Conservation (phyloP, 2,329 filamentous ascomycete species). For the Elsinoe ampelina region DNA sequence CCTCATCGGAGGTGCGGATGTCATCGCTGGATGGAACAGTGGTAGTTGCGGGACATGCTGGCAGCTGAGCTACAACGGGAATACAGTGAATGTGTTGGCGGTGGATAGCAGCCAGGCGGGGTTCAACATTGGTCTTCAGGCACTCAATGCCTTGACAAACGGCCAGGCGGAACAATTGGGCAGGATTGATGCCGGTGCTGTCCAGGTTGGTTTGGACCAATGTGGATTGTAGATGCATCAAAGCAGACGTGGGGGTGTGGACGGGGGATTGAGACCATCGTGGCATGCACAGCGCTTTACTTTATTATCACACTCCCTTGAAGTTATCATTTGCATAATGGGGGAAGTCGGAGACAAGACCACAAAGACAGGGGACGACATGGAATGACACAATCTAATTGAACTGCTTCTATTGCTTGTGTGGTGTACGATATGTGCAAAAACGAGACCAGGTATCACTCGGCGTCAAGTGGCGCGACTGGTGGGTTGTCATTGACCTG, state of each 20-base stretch:
- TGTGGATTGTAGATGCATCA: conserved; percentile 23
- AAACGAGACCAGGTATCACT: conserved; percentile 38
- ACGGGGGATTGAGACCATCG: neutral
- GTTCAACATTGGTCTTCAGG: conserved; percentile 41
- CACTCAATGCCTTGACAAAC: conserved; percentile 43
- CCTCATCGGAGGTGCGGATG: conserved; percentile 41
- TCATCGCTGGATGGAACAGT: conserved; percentile 39
- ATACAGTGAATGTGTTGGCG: conserved; percentile 41
- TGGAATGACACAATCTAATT: neutral
- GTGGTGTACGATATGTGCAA: too few relatives aligned
- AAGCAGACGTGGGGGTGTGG: neutral
- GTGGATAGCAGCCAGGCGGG: conserved; percentile 39
- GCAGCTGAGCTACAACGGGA: conserved; percentile 38
- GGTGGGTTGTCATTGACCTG: conserved; percentile 76
- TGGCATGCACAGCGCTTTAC: neutral
- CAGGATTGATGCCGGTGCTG: conserved; percentile 34
- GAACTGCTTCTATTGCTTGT: neutral
- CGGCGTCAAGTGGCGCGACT: conserved; percentile 65
- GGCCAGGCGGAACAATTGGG: conserved; percentile 31
- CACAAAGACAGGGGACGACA: neutral
- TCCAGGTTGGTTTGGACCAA: conserved; percentile 29
- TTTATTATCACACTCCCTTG: conserved; percentile 6
- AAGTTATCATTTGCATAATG: neutral
- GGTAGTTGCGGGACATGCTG: conserved; percentile 46
- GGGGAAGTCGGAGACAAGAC: neutral